These are phyloP conservation scores for Stenocarpella maydis DNA, from an alignment of 2,329 filamentous ascomycete genomes.

Conservation along the genomic window DNA sequence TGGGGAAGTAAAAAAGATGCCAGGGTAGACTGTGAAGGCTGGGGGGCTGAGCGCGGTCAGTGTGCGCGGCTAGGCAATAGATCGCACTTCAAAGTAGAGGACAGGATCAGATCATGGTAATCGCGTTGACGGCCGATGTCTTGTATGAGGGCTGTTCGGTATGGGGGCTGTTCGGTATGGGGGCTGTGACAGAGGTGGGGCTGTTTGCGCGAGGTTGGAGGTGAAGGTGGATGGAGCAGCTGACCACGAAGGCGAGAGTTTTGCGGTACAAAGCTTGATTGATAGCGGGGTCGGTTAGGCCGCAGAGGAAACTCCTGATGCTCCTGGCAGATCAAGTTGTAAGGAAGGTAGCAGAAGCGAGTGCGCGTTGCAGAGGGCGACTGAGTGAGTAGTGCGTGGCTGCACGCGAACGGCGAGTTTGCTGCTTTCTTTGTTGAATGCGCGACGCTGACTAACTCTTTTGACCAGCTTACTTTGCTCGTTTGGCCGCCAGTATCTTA, in stretches of 20 bases:
- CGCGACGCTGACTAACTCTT: conserved; percentile 19
- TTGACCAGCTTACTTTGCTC: neutral
- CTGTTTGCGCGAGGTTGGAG: neutral
- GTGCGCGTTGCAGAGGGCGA: neutral
- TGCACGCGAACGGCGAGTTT: conserved; percentile 16
- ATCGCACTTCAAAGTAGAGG: neutral
- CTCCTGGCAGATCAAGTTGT: neutral
- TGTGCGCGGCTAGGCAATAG: neutral
- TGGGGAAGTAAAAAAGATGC: neutral
- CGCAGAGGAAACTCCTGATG: neutral
- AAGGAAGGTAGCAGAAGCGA: neutral
- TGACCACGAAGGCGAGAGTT: neutral
- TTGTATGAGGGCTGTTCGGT: neutral
- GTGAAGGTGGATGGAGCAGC: neutral
- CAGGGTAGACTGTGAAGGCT: neutral
- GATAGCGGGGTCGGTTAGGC: neutral
- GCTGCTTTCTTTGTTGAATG: neutral
- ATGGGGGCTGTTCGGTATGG: neutral
- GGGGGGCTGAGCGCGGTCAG: neutral
- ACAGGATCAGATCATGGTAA: neutral
- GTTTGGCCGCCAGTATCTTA: neutral
- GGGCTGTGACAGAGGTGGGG: neutral
- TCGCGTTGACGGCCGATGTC: neutral
- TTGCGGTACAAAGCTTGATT: neutral
- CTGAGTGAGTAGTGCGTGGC: neutral